A percentile compares a stretch with the other conserved stretches of the same genome.
Conservation (phyloP, 345 rosid genomes). For the Corchorus olitorius region DNA sequence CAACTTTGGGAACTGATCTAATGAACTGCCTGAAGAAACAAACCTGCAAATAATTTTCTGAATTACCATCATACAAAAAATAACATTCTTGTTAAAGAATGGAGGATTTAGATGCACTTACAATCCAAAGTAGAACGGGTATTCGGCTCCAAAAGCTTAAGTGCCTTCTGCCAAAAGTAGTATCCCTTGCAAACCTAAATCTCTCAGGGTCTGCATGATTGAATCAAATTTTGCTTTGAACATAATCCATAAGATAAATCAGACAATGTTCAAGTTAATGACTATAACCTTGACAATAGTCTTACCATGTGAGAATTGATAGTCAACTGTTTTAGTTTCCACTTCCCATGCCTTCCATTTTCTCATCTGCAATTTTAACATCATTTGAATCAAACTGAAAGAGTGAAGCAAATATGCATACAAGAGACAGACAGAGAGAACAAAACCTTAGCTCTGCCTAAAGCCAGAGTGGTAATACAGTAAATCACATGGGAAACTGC, state of each 20-base stretch:
- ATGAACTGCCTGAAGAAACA: slow-evolving; percentile 94
- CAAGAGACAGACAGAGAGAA: slow-evolving; percentile 62
- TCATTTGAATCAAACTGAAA: slow-evolving; percentile 33
- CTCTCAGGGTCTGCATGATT: slow-evolving; percentile 76
- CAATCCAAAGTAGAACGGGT: slow-evolving; percentile 69
- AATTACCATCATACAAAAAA: too few relatives aligned
- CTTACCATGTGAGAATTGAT: slow-evolving; percentile 76
- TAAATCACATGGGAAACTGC: slow-evolving; percentile 78
- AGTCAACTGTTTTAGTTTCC: slow-evolving; percentile 76
- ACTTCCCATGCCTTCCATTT: slow-evolving; percentile 85
- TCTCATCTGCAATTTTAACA: slow-evolving; percentile 58
- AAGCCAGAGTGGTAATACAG: slow-evolving; percentile 64
- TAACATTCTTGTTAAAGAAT: not conserved
- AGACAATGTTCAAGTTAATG: too few relatives aligned
- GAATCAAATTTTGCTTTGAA: too few relatives aligned
- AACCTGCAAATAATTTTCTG: slow-evolving; percentile 42
- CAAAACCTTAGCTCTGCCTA: slow-evolving; percentile 76
- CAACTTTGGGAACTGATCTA: slow-evolving; percentile 79
- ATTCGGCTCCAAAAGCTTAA: slow-evolving; percentile 67
- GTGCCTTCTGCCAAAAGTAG: slow-evolving; percentile 89
- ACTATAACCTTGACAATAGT: not conserved
- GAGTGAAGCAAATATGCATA: slow-evolving; percentile 57
- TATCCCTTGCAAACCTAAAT: slow-evolving; percentile 86
- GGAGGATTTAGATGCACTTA: slow-evolving; percentile 33
- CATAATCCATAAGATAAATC: too few relatives aligned